Evolutionary conservation across 1,284 basidiomycete genomes (phyloP), one percentile per base, ranked within the genome.

Genomic region (Sanghuangporus sanghuang): DNA sequence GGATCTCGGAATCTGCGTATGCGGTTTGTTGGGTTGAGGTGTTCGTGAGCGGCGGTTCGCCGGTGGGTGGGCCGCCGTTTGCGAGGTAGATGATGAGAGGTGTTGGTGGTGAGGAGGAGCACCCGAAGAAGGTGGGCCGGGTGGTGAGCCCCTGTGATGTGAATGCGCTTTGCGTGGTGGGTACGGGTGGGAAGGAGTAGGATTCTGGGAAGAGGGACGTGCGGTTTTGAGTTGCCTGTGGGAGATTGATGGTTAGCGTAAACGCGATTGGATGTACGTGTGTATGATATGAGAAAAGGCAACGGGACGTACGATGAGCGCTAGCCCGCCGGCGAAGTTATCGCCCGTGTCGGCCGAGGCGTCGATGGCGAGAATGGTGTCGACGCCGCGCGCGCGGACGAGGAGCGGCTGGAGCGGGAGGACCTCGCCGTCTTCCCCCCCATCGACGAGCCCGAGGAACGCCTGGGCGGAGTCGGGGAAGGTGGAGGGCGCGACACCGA

Each of bases 51-150:
- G 79, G 71, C 1, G 71, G 61, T 55, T 73, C 69, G 5, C 78
- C 78, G 23, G 72, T 70, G 8, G 81, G 81, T 1, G 81, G 73
- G 1, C 74, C 78, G 32, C 78, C 79, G 65, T 81, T 82, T 0
- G 75, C 71, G 23, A 79, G 68, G 66, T 78, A 79, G 16, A 79
- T 75, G 0, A 78, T 21, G 23, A 79, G 69, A 3, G 78, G 78
- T 1, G 70, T 70, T 38, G 67, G 62, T 0, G 75, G 61, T 67
- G 81, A 82, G 3, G 57, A 64, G 36, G 75, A 61, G 67, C 80
- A 82, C 1, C 79, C 80, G 67, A 81, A 82, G 71, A 81, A 81
- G 0, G 78, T 78, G 1, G 79, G 79, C 6, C 72, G 73, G 9
- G 67, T 68, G 3, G 70, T 73, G 18, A 81, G 71, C 62, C 74